Evolutionary conservation across 306 rosid species (phyloP), one percentile per base, ranked within the genome.

Genomic region (Urtica urens): DNA sequence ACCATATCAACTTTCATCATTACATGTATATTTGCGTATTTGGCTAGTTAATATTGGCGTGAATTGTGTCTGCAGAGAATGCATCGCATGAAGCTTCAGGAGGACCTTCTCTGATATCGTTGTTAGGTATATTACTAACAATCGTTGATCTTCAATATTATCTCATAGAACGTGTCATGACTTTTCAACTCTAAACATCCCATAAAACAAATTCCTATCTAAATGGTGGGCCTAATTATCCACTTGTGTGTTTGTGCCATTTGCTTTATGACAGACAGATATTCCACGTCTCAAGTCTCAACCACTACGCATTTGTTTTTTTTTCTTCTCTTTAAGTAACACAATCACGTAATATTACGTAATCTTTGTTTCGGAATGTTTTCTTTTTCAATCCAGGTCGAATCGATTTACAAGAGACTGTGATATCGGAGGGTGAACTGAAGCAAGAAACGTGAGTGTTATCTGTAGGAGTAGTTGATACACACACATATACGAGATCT

Each of bases 401-500:
- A 59, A 72, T 90, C 53, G 85, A 90, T 60, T 75, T 90, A 82
- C 82, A 82, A 75, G 93, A 82, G 48, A 69, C 66, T 17, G 68
- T 56, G 62, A 79, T 86, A 63, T 28, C 93, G 25, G 96, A 85
- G 72, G 66, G 35, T 40, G 94, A 85, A 55, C 94, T 60, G 63
- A 90, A 81, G 77, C 69, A 67, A 63, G 71, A 79, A 46, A 50
- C 22, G 30, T 78, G 64, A 83, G 81, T 42, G 49, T 29, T 23
- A 55, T 37, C 50, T 62, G 41, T 14, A 51, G 56, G 63, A 52
- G 26, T 49, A 33, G 60, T 58, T 59, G 62, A 58, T 25, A 66
- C 66, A 37, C 57, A 34, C 46, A 2, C 6, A 14, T 47, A 11
- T 16, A 2, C 45, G 38, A 47, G 55, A 37, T 49, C 33, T 35